Evolutionary conservation across 257 asterid species (phyloP).

Genomic region (Avicennia marina): DNA sequence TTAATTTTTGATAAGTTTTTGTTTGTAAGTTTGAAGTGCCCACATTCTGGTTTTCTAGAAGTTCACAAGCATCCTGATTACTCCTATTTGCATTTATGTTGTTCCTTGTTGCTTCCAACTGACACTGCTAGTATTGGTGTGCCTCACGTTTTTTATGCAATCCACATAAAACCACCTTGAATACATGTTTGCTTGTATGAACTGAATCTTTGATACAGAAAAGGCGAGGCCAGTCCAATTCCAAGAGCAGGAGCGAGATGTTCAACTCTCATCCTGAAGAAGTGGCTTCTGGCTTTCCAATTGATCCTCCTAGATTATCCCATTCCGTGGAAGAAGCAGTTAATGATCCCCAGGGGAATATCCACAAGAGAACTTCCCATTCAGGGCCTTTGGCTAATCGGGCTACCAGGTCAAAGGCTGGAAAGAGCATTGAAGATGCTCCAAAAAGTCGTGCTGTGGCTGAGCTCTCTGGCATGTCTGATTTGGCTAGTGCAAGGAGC

Average conservation of each 20-base stretch:
- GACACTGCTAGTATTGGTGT: too few relatives aligned
- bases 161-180: too few relatives aligned
- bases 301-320: slow-evolving; percentile 87
- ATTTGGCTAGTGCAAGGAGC: slow-evolving; percentile 80
- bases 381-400: slow-evolving; percentile 91
- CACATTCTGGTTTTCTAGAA: too few relatives aligned
- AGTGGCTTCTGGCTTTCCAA: slow-evolving; percentile 90
- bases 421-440: slow-evolving; percentile 66
- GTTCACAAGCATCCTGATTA: too few relatives aligned
- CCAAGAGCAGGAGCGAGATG: slow-evolving; percentile 97
- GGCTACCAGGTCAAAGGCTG: slow-evolving; percentile 78
- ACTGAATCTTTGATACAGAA: too few relatives aligned
- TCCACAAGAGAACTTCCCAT: slow-evolving; percentile 75
- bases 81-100: too few relatives aligned
- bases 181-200: too few relatives aligned
- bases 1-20: too few relatives aligned
- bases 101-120: too few relatives aligned
- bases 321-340: slow-evolving; percentile 56
- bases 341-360: slow-evolving; percentile 43
- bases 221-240: slow-evolving; percentile 65
- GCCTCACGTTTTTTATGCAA: too few relatives aligned
- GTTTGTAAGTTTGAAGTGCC: too few relatives aligned
- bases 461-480: slow-evolving; percentile 66
- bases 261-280: slow-evolving; percentile 88
- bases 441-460: slow-evolving; percentile 51